phyloP scores from a whole-genome alignment of 805 yeast genomes.

The Schizosaccharomyces cryophilus region DNA sequence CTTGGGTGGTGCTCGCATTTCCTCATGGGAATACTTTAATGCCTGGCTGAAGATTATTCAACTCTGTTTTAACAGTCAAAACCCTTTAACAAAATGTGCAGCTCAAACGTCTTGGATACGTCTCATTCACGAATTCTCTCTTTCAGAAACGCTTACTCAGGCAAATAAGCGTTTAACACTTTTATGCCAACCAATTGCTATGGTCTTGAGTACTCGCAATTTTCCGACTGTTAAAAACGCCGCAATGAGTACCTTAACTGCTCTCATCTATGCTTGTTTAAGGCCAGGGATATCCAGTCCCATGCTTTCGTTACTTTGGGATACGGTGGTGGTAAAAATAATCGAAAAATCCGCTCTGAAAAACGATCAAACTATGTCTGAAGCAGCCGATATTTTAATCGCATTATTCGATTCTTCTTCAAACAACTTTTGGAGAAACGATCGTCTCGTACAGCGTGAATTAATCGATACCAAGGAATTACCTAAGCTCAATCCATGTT shows the following conservation, averaged over 20 bases:
- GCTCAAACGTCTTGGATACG: constrained; percentile 1
- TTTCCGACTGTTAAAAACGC: not conserved
- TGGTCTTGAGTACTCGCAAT: not conserved
- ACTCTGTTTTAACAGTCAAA: not conserved
- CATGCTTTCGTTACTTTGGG: not conserved
- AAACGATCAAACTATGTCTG: not conserved
- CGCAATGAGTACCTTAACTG: not conserved
- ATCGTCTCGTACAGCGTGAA: not conserved
- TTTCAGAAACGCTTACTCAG: not conserved
- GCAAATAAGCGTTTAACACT: not conserved
- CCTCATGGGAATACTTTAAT: constrained; percentile 1
- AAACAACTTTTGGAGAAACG: not conserved
- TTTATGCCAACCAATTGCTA: not conserved
- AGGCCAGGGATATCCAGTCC: not conserved
- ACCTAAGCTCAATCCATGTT: not conserved
- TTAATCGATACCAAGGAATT: not conserved
- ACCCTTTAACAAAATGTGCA: not conserved
- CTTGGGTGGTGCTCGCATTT: not conserved
- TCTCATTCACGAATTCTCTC: not conserved
- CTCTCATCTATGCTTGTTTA: not conserved
- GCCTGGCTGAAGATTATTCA: not conserved
- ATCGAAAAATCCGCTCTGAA: not conserved
- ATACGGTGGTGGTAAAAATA: not conserved
- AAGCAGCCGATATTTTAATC: not conserved
- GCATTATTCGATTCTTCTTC: not conserved